Conservation (phyloP, 352 stramenopile genomes). For the Phytophthora quininea region DNA sequence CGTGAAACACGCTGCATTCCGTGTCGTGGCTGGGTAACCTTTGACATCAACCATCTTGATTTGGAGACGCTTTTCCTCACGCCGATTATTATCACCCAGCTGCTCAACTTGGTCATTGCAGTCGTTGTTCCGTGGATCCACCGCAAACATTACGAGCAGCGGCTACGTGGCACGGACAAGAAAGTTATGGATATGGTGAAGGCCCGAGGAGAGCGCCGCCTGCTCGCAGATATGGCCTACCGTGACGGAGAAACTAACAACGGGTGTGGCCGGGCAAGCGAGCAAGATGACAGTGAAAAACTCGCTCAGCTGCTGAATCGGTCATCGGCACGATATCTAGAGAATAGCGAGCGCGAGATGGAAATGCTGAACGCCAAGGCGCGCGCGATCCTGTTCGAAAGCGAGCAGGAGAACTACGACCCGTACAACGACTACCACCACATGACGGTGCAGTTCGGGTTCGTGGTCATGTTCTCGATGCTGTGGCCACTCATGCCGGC, state of each 20-base stretch:
- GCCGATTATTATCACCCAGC: slow-evolving; percentile 82
- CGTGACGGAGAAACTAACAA: slow-evolving; percentile 26
- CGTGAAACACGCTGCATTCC: slow-evolving; percentile 62
- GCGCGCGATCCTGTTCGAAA: slow-evolving; percentile 76
- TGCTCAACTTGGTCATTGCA: slow-evolving; percentile 75
- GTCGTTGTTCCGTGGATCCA: slow-evolving; percentile 77
- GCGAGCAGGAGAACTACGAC: slow-evolving; percentile 80
- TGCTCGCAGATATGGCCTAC: slow-evolving; percentile 72
- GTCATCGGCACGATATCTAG: slow-evolving; percentile 70
- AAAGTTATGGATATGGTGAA: slow-evolving; percentile 76
- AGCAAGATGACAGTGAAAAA: slow-evolving; percentile 10
- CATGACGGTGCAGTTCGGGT: slow-evolving; percentile 83
- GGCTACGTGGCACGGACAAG: slow-evolving; percentile 55
- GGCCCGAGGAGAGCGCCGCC: slow-evolving; percentile 58
- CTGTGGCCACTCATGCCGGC: slow-evolving; percentile 83
- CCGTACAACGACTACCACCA: slow-evolving; percentile 85
- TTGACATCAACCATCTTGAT: slow-evolving; percentile 83
- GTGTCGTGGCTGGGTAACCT: slow-evolving; percentile 79
- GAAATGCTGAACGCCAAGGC: slow-evolving; percentile 72
- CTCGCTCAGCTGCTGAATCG: slow-evolving; percentile 56
- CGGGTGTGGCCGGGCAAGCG: neutral
- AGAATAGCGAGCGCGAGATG: slow-evolving; percentile 69
- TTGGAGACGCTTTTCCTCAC: slow-evolving; percentile 83
- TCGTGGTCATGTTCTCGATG: slow-evolving; percentile 89
- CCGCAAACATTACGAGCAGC: slow-evolving; percentile 71